These are phyloP conservation scores for Calonectria ilicicola DNA, from an alignment of 2,329 filamentous ascomycete species.

Conservation along the genomic window DNA sequence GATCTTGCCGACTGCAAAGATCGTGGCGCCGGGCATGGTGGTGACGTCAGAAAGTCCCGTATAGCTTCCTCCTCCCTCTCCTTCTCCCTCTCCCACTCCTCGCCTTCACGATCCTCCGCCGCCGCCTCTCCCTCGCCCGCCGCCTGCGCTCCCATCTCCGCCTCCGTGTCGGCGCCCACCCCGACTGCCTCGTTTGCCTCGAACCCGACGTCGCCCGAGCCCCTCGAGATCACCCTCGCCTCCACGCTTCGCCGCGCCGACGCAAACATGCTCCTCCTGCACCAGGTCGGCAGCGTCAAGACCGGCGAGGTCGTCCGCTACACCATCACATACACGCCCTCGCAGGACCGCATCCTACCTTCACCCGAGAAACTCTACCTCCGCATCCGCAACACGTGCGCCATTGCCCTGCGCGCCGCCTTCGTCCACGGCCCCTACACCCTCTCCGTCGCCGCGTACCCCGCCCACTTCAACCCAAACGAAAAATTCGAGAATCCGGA, in stretches of 20 bases:
- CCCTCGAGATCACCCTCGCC: conserved; percentile 16
- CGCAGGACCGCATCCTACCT: conserved; percentile 88
- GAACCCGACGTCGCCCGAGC: conserved; percentile 8
- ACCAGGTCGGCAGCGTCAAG: conserved; percentile 92
- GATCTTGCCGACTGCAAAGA: conserved; percentile 13
- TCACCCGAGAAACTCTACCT: conserved; percentile 84
- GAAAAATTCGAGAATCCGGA: conserved; percentile 77
- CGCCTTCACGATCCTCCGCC: conserved; percentile 12
- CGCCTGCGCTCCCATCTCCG: conserved; percentile 7
- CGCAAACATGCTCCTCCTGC: conserved; percentile 82
- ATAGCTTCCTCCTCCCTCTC: conserved; percentile 20
- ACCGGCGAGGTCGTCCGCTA: conserved; percentile 94
- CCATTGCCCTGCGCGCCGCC: conserved; percentile 90
- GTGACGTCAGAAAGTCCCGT: conserved; percentile 40
- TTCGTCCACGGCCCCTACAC: conserved; percentile 98
- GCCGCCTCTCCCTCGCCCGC: conserved; percentile 6
- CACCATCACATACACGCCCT: conserved; percentile 92
- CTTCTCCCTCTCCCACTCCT: conserved; percentile 10
- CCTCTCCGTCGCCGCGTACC: conserved; percentile 87
- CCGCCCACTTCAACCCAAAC: conserved; percentile 86
- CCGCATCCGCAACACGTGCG: conserved; percentile 91
- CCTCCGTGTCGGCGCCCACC: conserved; percentile 15
- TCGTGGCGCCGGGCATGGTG: conserved; percentile 37
- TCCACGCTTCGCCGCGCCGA: conserved; percentile 21
- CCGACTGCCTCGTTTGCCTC: conserved; percentile 19